A percentile compares a stretch with the other conserved stretches of the same genome.
These are phyloP conservation scores for Geotrichum restrictum DNA, from an alignment of 1,139 yeast species.

Conservation along the genomic window DNA sequence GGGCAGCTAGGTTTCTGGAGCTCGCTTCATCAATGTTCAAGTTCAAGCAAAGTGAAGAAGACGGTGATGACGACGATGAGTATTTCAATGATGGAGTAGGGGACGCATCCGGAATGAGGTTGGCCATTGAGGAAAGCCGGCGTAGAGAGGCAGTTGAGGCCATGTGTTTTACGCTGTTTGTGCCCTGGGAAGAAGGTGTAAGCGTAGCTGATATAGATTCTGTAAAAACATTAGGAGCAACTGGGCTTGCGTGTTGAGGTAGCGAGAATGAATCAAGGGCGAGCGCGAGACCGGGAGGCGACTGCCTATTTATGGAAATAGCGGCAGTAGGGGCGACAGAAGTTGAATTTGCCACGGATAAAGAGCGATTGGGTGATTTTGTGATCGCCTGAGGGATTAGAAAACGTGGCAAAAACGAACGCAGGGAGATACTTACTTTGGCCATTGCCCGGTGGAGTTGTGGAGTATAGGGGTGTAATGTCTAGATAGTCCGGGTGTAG, in stretches of 20 bases:
- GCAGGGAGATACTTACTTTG: not conserved
- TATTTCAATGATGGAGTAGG: not conserved
- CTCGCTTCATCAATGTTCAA: not conserved
- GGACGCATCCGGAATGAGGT: not conserved
- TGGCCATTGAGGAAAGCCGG: constrained; percentile 4
- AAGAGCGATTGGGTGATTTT: not conserved
- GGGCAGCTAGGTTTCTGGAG: not conserved
- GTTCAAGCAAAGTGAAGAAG: not conserved
- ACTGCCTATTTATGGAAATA: not conserved
- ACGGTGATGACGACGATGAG: constrained; percentile 1
- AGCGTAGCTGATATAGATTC: not conserved
- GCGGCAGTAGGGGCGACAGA: not conserved
- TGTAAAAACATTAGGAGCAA: not conserved
- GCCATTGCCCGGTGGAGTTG: constrained; percentile 1
- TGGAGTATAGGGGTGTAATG: too few species aligned
- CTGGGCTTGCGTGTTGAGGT: too few species aligned
- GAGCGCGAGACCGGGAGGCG: not conserved
- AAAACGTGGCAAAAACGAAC: not conserved
- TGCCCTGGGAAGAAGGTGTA: not conserved
- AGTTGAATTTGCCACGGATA: not conserved
- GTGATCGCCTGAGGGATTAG: not conserved
- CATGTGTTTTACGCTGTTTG: not conserved
- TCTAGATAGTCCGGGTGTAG: too few species aligned
- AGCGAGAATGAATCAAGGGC: too few species aligned
- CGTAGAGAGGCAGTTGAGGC: not conserved